phyloP scores from a whole-genome alignment of 257 asterid species.

The Penstemon barbatus region DNA sequence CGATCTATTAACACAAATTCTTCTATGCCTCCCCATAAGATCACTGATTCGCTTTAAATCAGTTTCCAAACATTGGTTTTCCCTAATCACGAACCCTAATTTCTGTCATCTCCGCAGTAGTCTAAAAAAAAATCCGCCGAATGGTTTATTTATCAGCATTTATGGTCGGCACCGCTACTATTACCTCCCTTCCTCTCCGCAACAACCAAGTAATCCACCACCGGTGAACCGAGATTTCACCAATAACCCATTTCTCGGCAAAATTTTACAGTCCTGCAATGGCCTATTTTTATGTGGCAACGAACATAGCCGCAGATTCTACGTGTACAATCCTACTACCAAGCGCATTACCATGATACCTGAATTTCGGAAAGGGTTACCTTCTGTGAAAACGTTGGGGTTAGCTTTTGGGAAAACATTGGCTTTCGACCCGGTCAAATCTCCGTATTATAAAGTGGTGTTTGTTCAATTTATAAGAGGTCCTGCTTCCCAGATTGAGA shows the following conservation, averaged over 20 bases:
- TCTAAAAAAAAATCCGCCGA: constrained; percentile 3
- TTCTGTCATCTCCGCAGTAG: constrained; percentile 13
- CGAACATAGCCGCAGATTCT: neutral
- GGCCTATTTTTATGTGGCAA: constrained; percentile 25
- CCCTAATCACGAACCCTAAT: constrained; percentile 26
- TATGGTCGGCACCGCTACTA: neutral
- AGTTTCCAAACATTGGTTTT: constrained; percentile 33
- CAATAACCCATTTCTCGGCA: neutral
- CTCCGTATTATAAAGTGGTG: neutral
- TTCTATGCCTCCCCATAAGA: constrained; percentile 21
- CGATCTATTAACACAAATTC: constrained; percentile 31
- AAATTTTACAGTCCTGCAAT: constrained; percentile 33
- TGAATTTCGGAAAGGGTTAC: constrained; percentile 7
- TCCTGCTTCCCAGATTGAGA: too few species aligned
- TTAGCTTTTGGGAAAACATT: neutral
- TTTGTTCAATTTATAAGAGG: too few species aligned
- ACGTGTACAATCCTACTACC: constrained; percentile 30
- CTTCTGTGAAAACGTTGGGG: constrained; percentile 23
- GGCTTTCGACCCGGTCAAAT: constrained; percentile 34
- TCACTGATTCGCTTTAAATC: constrained; percentile 25
- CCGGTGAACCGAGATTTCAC: too few species aligned
- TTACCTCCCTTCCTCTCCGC: constrained; percentile 5
- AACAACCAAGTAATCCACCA: neutral
- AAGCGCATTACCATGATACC: neutral
- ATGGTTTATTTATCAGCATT: neutral